phyloP scores from a whole-genome alignment of 108 stramenopile genomes.

The Nitzschia sp. region DNA sequence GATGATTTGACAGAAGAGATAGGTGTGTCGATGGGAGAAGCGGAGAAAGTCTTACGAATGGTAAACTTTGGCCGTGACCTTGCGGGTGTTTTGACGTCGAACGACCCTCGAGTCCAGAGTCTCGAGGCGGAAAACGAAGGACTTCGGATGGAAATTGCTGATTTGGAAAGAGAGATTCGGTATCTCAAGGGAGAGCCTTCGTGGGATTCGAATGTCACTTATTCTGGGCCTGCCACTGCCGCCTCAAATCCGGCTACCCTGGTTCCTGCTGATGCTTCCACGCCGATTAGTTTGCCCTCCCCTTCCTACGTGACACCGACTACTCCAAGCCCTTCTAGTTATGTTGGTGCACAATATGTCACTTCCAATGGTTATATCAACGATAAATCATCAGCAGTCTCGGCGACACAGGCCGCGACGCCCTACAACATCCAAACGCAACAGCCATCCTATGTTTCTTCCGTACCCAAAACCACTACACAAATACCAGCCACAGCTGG shows the following conservation, averaged over 20 bases:
- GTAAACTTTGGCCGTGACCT: background rate
- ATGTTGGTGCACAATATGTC: too few relatives aligned
- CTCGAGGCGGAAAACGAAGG: background rate
- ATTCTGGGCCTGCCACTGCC: too few relatives aligned
- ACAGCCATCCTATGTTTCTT: background rate
- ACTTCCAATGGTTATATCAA: too few relatives aligned
- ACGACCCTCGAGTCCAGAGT: background rate
- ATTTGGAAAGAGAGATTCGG: background rate
- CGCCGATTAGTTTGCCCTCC: too few relatives aligned
- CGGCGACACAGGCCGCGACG: too few relatives aligned
- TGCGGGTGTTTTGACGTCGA: background rate
- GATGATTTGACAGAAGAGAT: background rate
- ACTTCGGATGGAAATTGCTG: background rate
- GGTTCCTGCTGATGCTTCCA: too few relatives aligned
- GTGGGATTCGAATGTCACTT: too few relatives aligned
- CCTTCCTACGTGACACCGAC: too few relatives aligned
- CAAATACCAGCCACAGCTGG: background rate
- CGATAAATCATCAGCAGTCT: too few relatives aligned
- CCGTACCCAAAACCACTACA: background rate
- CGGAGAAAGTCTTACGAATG: background rate
- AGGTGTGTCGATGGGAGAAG: background rate
- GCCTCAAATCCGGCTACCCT: too few relatives aligned
- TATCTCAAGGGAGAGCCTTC: background rate
- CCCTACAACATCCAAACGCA: too few relatives aligned
- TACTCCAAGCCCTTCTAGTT: too few relatives aligned